phyloP scores from a whole-genome alignment of 805 yeast species.

The Wickerhamiella australiensis region DNA sequence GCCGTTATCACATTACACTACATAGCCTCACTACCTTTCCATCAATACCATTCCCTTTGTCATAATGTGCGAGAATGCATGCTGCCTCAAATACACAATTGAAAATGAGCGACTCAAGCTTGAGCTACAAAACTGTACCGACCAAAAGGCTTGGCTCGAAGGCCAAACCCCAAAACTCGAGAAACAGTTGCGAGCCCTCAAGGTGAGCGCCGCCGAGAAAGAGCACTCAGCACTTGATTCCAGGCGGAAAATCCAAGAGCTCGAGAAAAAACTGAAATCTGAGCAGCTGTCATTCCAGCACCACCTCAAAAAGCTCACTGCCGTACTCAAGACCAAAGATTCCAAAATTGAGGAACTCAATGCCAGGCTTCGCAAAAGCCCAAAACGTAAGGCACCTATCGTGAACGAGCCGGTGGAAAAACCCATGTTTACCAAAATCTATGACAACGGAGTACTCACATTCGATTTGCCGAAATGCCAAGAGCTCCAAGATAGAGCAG shows the following conservation, averaged over 20 bases:
- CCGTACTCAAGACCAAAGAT: background rate
- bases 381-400: background rate
- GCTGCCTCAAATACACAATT: background rate
- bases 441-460: background rate
- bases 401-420: background rate
- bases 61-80: background rate
- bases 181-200: background rate
- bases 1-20: too few species aligned
- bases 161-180: background rate
- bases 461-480: background rate
- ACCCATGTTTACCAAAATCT: background rate
- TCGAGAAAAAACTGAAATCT: background rate
- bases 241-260: background rate
- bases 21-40: too few species aligned
- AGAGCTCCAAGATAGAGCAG: background rate
- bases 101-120: background rate
- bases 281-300: background rate
- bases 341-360: background rate
- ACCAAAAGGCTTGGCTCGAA: background rate
- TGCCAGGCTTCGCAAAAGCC: background rate
- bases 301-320: background rate
- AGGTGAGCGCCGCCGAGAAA: background rate
- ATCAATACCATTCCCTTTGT: background rate
- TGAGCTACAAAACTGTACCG: background rate
- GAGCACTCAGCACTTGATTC: background rate